Percentiles rank a stretch among this genome's conserved stretches.
Evolutionary conservation across 2,329 filamentous ascomycete genomes (phyloP).

Genomic region (Clonostachys chloroleuca): DNA sequence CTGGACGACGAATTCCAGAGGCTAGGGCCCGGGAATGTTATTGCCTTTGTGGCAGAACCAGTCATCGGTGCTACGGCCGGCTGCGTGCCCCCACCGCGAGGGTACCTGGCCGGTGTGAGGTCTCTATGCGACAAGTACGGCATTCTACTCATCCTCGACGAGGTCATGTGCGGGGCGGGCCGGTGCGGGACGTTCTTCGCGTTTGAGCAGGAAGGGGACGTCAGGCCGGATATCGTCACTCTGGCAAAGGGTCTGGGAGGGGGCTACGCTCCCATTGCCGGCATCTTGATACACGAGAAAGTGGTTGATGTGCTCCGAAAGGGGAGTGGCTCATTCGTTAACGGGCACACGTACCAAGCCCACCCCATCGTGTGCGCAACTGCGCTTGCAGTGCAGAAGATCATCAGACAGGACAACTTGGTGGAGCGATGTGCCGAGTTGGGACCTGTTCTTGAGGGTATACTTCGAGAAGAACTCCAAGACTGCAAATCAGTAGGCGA

Average conservation of each 20-base stretch:
- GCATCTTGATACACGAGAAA: constrained; percentile 41
- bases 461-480: constrained; percentile 16
- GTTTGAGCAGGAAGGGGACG: constrained; percentile 13
- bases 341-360: constrained; percentile 51
- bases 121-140: constrained; percentile 50
- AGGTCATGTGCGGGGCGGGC: constrained; percentile 68
- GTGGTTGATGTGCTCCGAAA: constrained; percentile 43
- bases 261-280: constrained; percentile 51
- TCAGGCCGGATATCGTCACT: constrained; percentile 49
- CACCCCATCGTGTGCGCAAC: constrained; percentile 29
- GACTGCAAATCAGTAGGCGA: constrained; percentile 27
- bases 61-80: constrained; percentile 44
- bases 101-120: constrained; percentile 51
- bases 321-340: constrained; percentile 42
- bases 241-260: constrained; percentile 56
- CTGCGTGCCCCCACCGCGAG: constrained; percentile 41
- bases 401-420: constrained; percentile 25
- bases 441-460: constrained; percentile 19
- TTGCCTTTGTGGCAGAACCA: constrained; percentile 45
- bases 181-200: constrained; percentile 58
- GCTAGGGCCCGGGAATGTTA: constrained; percentile 38
- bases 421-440: constrained; percentile 20
- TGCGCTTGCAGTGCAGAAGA: constrained; percentile 28
- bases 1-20: constrained; percentile 40
- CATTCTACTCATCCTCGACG: constrained; percentile 50